Percentiles rank a stretch among this genome's conserved stretches.
These are phyloP conservation scores for Ophioceras dolichostomum DNA, from an alignment of 2,329 filamentous ascomycete species.

Conservation along the genomic window DNA sequence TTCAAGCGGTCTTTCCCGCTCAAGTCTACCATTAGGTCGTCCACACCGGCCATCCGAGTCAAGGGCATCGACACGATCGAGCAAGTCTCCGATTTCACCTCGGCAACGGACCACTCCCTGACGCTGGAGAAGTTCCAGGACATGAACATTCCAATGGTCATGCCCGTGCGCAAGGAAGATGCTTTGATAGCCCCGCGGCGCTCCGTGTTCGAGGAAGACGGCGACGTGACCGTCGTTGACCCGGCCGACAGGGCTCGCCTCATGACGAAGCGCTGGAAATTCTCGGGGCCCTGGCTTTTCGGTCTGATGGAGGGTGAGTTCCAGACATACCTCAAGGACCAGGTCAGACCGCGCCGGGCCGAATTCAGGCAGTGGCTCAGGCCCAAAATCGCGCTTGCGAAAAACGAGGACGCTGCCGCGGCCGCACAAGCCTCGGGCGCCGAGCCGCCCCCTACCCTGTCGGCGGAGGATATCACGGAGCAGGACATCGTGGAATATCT, in stretches of 20 bases:
- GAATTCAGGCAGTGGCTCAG: slow-evolving; percentile 44
- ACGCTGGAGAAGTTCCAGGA: slow-evolving; percentile 81
- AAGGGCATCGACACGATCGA: slow-evolving; percentile 73
- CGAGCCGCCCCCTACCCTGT: slow-evolving; percentile 14
- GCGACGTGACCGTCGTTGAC: slow-evolving; percentile 37
- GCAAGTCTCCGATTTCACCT: slow-evolving; percentile 79
- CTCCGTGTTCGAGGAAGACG: slow-evolving; percentile 48
- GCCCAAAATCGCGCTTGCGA: slow-evolving; percentile 31
- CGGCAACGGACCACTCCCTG: slow-evolving; percentile 68
- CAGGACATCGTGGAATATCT: slow-evolving; percentile 38
- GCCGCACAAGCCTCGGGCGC: slow-evolving; percentile 26
- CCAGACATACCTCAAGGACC: slow-evolving; percentile 37
- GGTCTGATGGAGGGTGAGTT: slow-evolving; percentile 51
- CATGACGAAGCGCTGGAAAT: slow-evolving; percentile 49
- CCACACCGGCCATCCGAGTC: slow-evolving; percentile 65
- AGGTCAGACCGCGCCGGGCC: slow-evolving; percentile 37
- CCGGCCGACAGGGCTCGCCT: slow-evolving; percentile 17
- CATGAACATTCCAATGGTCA: slow-evolving; percentile 58
- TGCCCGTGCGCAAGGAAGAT: slow-evolving; percentile 21
- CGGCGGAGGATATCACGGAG: slow-evolving; percentile 26
- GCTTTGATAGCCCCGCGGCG: background rate
- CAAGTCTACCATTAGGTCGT: slow-evolving; percentile 58
- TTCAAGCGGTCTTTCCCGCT: slow-evolving; percentile 75
- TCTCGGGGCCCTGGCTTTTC: slow-evolving; percentile 53
- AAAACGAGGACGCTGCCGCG: slow-evolving; percentile 23